phyloP scores from a whole-genome alignment of 2,329 filamentous ascomycete species.

The Zymoseptoria ardabiliae region DNA sequence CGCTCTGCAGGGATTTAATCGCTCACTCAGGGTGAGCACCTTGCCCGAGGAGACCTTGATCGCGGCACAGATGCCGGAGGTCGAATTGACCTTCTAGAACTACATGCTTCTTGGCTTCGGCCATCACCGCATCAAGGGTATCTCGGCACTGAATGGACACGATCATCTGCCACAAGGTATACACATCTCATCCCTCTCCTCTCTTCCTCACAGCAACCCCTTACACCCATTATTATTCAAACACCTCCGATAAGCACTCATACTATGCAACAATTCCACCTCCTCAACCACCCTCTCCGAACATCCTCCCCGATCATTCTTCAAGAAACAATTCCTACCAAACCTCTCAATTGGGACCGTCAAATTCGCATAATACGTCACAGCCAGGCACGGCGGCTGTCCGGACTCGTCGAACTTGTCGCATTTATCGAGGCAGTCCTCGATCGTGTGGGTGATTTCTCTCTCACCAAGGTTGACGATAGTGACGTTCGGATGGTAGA shows the following conservation, averaged over 20 bases:
- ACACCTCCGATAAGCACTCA: conserved; percentile 10
- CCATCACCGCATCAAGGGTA: too few species aligned
- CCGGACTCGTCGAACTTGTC: conserved; percentile 4
- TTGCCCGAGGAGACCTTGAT: too few species aligned
- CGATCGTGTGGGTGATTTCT: conserved; percentile 9
- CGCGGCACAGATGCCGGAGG: too few species aligned
- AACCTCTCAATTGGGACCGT: conserved; percentile 4
- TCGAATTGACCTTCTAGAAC: too few species aligned
- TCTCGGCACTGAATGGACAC: too few species aligned
- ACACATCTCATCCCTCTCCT: too few species aligned
- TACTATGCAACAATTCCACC: conserved; percentile 10
- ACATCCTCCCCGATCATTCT: conserved; percentile 6
- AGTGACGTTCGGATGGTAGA: conserved; percentile 8
- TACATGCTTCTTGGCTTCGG: too few species aligned
- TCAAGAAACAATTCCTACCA: conserved; percentile 14
- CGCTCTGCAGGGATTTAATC: too few species aligned
- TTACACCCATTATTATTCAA: conserved; percentile 9
- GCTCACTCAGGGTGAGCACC: too few species aligned
- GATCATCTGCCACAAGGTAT: too few species aligned
- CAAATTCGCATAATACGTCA: conserved; percentile 13
- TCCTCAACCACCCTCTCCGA: not conserved
- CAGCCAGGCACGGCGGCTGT: conserved; percentile 4
- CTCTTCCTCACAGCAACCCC: not conserved
- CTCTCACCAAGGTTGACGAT: conserved; percentile 5
- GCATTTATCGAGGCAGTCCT: conserved; percentile 7